A percentile compares a stretch with the other conserved stretches of the same genome.
These are phyloP conservation scores for Brasilioporus rufonigricans DNA, from an alignment of 768 basidiomycete species.

Conservation along the genomic window DNA sequence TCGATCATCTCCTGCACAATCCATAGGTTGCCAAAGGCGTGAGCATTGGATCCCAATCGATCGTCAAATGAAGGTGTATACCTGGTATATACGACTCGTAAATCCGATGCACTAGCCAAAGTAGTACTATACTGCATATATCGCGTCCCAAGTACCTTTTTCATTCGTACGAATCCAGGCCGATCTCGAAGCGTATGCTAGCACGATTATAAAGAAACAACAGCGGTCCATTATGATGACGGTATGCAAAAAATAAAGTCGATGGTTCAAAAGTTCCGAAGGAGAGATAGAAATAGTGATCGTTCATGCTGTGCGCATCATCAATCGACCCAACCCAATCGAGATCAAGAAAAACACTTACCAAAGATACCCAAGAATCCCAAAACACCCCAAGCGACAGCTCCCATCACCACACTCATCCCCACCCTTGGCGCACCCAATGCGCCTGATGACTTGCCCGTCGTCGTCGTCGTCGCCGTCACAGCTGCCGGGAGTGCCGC, in stretches of 20 bases:
- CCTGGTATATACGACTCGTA: no score
- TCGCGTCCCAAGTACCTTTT: neutral
- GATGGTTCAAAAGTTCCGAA: no score
- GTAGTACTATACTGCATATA: no score
- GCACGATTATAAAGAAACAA: neutral
- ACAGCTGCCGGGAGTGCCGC: conserved; percentile 41
- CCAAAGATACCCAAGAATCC: neutral
- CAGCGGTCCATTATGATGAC: neutral
- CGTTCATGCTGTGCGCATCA: neutral
- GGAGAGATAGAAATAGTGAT: neutral
- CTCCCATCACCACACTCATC: neutral
- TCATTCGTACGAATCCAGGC: neutral
- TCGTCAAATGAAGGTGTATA: no score
- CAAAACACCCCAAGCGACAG: neutral
- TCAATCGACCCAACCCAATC: neutral
- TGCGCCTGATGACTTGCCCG: neutral
- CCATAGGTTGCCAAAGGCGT: no score
- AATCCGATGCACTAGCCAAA: no score
- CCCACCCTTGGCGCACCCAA: neutral
- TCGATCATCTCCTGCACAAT: no score
- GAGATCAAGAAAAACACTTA: neutral
- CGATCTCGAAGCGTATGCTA: neutral
- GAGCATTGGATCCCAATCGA: no score
- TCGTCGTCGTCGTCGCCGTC: conserved; percentile 23
- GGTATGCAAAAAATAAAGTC: neutral